A percentile compares a stretch with the other conserved stretches of the same genome.
These are phyloP conservation scores for Podaxis rugospora DNA, from an alignment of 768 basidiomycete species.

Conservation along the genomic window DNA sequence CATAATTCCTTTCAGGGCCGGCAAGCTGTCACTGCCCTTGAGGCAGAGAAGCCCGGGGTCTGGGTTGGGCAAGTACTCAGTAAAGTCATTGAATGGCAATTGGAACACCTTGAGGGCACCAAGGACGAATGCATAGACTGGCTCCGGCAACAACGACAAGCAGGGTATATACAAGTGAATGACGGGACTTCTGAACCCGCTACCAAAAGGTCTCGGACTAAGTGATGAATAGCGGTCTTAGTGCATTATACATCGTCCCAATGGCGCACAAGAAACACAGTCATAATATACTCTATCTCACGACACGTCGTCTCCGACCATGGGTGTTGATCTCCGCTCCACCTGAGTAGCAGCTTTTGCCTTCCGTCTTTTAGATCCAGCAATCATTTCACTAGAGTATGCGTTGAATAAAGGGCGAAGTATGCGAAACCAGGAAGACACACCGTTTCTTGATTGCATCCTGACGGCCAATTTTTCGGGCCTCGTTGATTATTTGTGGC, in stretches of 20 bases:
- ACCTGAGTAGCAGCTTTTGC: constrained; percentile 1
- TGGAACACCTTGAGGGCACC: constrained; percentile 64
- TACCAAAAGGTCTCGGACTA: constrained; percentile 35
- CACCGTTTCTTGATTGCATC: constrained; percentile 75
- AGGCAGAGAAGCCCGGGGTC: constrained; percentile 54
- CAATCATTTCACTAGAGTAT: constrained; percentile 66
- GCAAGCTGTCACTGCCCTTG: constrained; percentile 53
- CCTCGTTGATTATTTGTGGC: constrained; percentile 68
- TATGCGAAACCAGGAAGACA: constrained; percentile 7
- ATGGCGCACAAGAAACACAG: not conserved
- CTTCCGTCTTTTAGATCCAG: constrained; percentile 66
- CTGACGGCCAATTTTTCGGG: constrained; percentile 60
- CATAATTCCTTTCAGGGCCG: constrained; percentile 52
- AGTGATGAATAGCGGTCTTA: constrained; percentile 13
- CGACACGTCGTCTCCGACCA: not conserved
- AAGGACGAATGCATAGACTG: constrained; percentile 68
- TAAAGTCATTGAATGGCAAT: constrained; percentile 81
- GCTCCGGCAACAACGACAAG: constrained; percentile 53
- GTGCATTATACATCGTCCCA: not conserved
- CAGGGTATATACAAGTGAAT: constrained; percentile 28
- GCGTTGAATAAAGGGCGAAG: not conserved
- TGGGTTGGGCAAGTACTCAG: constrained; percentile 64
- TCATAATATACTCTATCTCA: not conserved
- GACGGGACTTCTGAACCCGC: constrained; percentile 24
- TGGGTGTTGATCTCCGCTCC: not conserved